Percentiles rank a stretch among this genome's conserved stretches.
phyloP scores from a whole-genome alignment of 129 eudicot genomes.

The Centella asiatica region DNA sequence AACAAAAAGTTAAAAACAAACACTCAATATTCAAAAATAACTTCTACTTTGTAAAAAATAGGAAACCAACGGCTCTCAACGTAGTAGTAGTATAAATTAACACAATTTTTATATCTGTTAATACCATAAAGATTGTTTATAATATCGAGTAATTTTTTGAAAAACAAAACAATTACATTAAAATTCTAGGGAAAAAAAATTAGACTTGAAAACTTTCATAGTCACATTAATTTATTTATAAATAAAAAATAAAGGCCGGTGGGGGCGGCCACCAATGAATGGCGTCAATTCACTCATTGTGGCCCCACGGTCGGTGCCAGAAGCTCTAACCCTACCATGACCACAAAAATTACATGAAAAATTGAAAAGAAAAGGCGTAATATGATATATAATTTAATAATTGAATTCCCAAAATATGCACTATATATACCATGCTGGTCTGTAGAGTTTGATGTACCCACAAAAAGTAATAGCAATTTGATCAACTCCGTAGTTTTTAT shows the following conservation, averaged over 20 bases:
- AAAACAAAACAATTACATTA: no score
- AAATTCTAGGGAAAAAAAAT: no score
- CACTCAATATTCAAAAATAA: no score
- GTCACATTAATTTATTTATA: not conserved
- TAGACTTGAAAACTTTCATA: no score
- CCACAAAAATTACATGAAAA: not conserved
- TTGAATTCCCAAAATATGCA: not conserved
- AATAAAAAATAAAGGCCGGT: slow-evolving; percentile 17
- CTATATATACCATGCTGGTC: slow-evolving; percentile 3
- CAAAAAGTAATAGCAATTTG: not conserved
- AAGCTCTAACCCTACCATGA: no score
- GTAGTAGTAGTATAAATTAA: no score
- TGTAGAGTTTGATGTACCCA: slow-evolving; percentile 6
- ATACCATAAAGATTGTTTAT: no score
- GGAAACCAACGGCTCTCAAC: no score
- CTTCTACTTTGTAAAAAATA: no score
- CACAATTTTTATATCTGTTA: no score
- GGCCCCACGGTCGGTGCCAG: slow-evolving; percentile 15
- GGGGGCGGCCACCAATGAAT: not conserved
- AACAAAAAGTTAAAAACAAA: no score
- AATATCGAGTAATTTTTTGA: no score
- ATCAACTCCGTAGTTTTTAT: not conserved
- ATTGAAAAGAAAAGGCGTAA: not conserved
- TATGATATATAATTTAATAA: not conserved
- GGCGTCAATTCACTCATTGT: slow-evolving; percentile 2